phyloP scores from a whole-genome alignment of 2,329 filamentous ascomycete genomes.

The Neofusicoccum cordaticola region DNA sequence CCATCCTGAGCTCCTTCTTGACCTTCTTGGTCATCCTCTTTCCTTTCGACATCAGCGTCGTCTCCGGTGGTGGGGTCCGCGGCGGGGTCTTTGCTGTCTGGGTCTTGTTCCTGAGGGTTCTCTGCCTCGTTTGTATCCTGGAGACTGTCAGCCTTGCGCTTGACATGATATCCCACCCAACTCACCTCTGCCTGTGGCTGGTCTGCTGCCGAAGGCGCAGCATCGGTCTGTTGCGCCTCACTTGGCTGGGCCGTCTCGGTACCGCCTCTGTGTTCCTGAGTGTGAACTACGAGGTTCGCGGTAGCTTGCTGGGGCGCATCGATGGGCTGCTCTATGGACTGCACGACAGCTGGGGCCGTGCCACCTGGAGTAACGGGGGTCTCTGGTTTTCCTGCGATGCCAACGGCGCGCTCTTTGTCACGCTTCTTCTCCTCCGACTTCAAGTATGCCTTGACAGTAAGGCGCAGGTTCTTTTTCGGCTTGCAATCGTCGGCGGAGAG shows the following conservation, averaged over 20 bases:
- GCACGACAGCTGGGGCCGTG: not conserved
- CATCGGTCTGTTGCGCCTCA: not conserved
- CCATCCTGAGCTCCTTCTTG: constrained; percentile 6
- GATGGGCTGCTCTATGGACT: constrained; percentile 13
- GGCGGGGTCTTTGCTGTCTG: not conserved
- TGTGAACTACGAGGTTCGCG: not conserved
- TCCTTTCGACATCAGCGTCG: constrained; percentile 18
- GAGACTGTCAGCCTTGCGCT: not conserved
- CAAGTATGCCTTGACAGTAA: constrained; percentile 86
- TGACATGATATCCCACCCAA: not conserved
- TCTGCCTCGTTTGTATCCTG: not conserved
- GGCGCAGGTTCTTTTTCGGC: constrained; percentile 84
- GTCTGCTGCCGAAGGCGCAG: not conserved
- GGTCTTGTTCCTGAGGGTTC: not conserved
- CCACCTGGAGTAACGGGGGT: constrained; percentile 11
- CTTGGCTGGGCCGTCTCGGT: not conserved
- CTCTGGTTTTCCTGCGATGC: constrained; percentile 1
- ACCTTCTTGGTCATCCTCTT: constrained; percentile 23
- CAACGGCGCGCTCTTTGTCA: constrained; percentile 49
- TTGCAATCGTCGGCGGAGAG: constrained; percentile 83
- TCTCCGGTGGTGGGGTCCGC: not conserved
- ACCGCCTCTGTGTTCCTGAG: not conserved
- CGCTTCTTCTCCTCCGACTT: constrained; percentile 89
- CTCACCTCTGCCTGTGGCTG: not conserved
- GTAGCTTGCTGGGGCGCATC: not conserved